Conservation (phyloP, 331 rosid species). For the Malus hybrid region DNA sequence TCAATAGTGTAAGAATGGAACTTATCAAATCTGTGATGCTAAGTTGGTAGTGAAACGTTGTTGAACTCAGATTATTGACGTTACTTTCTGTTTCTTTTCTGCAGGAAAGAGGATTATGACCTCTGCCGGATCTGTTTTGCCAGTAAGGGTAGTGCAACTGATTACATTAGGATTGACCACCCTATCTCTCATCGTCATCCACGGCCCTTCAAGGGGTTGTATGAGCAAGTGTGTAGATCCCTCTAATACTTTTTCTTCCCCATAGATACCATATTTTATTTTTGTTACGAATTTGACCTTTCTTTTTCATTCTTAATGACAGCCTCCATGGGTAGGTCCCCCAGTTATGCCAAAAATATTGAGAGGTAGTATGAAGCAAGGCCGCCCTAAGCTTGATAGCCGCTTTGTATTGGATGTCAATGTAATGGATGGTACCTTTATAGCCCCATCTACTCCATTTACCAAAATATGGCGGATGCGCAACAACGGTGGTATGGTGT, state of each 20-base stretch:
- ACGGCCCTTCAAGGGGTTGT: slow-evolving; percentile 8
- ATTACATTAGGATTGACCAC: slow-evolving; percentile 54
- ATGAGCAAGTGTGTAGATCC: slow-evolving; percentile 19
- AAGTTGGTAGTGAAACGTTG: neutral
- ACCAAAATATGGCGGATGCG: slow-evolving; percentile 93
- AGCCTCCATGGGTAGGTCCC: slow-evolving; percentile 21
- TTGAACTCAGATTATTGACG: neutral
- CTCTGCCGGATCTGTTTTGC: slow-evolving; percentile 66
- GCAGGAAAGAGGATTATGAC: slow-evolving; percentile 64
- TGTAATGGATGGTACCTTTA: slow-evolving; percentile 69
- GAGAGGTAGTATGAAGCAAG: slow-evolving; percentile 25
- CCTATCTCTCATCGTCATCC: slow-evolving; percentile 35
- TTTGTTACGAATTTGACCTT: slow-evolving; percentile 2
- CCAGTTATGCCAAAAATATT: slow-evolving; percentile 16
- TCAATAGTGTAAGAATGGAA: slow-evolving; percentile 62
- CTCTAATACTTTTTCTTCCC: neutral
- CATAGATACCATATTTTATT: neutral
- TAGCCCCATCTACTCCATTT: slow-evolving; percentile 73
- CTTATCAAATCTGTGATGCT: neutral
- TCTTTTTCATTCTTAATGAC: slow-evolving; percentile 9
- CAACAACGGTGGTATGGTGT: slow-evolving; percentile 53
- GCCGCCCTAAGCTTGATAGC: slow-evolving; percentile 52
- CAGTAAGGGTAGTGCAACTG: slow-evolving; percentile 37
- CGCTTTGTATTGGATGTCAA: slow-evolving; percentile 60
- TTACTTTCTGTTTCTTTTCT: neutral